Base-by-base conservation (phyloP, 2,329 filamentous ascomycete species). In the Colletotrichum orchidophilum region DNA sequence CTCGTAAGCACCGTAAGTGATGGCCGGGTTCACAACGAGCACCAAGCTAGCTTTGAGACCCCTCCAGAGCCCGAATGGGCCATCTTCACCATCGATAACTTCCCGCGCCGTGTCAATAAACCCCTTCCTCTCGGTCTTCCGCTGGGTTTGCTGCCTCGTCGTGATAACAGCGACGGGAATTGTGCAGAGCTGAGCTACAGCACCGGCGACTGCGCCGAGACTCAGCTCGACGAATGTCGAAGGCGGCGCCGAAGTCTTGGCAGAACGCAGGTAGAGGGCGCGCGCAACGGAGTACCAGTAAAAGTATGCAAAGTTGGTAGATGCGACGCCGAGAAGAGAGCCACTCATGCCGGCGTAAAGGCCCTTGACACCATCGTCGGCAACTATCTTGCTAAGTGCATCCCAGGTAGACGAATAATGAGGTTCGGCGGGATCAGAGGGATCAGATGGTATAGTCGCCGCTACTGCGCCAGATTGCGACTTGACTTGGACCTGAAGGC, bases 291-390 rank as follows among this genome's bases (percentile, higher is more conserved):
- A 96, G 81, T 98, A 98, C 95, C 96, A 98, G 85, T 99, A 99
- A 81, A 99, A 99, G 84, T 99, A 99, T 77, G 96, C 96, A 80
- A 99, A 99, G 82, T 99, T 99, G 63, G 96, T 98, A 29, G 95
- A 98, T 1, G 95, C 96, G 42, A 99, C 96, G 64, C 96, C 96
- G 62, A 98, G 84, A 21, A 99, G 86, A 5, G 95, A 91, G 61
- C 96, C 95, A 71, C 90, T 88, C 80, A 99, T 95, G 72, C 96
- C 96, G 63, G 93, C 91, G 78, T 99, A 99, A 8, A 99, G 89
- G 7, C 96, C 96, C 57, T 85, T 78, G 9, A 96, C 67, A 35
- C 96, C 96, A 75, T 99, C 96, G 63, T 90, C 91, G 67, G 91
- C 88, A 42, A 93, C 83, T 75, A 99, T 98, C 79, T 94, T 95